Conservation (phyloP, 2,329 filamentous ascomycete species). For the Epichloe typhina region DNA sequence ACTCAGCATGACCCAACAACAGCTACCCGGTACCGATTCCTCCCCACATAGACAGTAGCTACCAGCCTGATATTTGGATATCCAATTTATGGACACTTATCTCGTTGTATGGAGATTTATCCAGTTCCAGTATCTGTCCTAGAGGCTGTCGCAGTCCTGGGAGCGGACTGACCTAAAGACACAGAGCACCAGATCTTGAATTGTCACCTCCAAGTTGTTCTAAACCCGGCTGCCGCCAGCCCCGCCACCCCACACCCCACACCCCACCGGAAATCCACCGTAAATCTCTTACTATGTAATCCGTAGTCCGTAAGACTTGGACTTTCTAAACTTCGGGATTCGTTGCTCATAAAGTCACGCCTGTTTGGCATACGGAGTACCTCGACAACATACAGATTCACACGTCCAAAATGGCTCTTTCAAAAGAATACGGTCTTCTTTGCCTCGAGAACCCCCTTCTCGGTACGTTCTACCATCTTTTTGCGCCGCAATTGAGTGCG, state of each 20-base stretch:
- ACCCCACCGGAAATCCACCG: constrained; percentile 1
- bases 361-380: neutral
- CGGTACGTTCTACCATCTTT: constrained; percentile 40
- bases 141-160: too few relatives aligned
- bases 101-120: too few relatives aligned
- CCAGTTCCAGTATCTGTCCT: too few relatives aligned
- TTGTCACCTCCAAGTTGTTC: neutral
- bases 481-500: neutral
- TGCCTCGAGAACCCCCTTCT: constrained; percentile 96
- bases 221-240: neutral
- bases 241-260: constrained; percentile 1
- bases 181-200: too few relatives aligned
- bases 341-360: neutral
- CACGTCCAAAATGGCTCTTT: constrained; percentile 46
- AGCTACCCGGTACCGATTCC: too few relatives aligned
- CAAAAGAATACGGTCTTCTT: constrained; percentile 75
- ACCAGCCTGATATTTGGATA: too few relatives aligned
- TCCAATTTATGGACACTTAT: too few relatives aligned
- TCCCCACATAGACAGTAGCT: too few relatives aligned
- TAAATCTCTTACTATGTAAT: neutral
- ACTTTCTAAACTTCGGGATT: neutral
- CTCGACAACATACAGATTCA: neutral
- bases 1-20: too few relatives aligned
- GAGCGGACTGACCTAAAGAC: too few relatives aligned
- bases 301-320: constrained; percentile 10